Base-by-base conservation (phyloP, 139 green algal species). In the Tetradesmus lagerheimii region DNA sequence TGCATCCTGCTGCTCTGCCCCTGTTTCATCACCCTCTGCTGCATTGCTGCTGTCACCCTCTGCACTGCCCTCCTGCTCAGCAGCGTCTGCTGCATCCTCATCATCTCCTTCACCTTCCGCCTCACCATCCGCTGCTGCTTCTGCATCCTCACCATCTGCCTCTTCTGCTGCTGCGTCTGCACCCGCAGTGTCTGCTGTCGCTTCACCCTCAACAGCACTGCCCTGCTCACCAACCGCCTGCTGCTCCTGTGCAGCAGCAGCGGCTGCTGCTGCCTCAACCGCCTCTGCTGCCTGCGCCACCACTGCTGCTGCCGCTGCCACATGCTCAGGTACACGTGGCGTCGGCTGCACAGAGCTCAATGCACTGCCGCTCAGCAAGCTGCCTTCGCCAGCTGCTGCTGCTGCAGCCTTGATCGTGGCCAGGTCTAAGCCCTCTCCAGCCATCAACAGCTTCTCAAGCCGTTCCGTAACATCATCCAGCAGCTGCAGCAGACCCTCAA, bases 401-500 rank as follows among this genome's bases (percentile, higher is more conserved):
- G 78, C 83, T 45, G 84, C 45, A 35, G 76, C 79, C 41, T 37
- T 4, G 4, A 82, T 43, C 2, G 39, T 66, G 12, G 77, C 25
- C 6, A 37, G 85, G 15, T 76, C 66, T 23, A 79, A n/a, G 50
- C n/a, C 43, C 37, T 89, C 31, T 25, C 62, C 84, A 27, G 84
- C 79, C 2, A 57, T 39, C 27, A 85, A 41, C 79, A 93, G 86
- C 80, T 92, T 47, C 18, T 86, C 86, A 81, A 95, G 83, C 35
- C 93, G 84, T 47, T 90, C 74, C 29, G 81, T 89, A 41, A 95
- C 85, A 39, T 83, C 41, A 62, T 41, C 47, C n/a, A 89, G 71
- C 81, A 93, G 35, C 35, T 53, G 18, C 1, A 80, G 80, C 53
- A 96, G 87, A 27, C 89, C 88, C 14, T 94, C 91, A 88, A 96